phyloP scores from a whole-genome alignment of 1,284 basidiomycete genomes.

The Entoloma clypeatum region DNA sequence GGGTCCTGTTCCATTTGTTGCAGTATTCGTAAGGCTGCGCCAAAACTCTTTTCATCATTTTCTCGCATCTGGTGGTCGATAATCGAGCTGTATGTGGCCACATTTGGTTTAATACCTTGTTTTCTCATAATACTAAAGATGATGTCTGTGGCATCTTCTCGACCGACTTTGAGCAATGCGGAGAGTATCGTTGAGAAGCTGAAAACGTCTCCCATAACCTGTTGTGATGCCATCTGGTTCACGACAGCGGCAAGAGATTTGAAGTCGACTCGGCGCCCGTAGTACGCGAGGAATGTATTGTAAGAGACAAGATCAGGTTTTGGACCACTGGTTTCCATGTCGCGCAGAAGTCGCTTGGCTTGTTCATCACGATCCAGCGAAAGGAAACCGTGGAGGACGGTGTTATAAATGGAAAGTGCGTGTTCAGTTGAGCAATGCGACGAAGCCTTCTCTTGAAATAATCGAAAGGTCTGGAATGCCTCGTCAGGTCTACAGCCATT shows the following conservation, averaged over 20 bases:
- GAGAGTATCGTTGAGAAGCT: constrained; percentile 80
- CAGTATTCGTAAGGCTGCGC: constrained; percentile 62
- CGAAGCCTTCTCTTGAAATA: constrained; percentile 39
- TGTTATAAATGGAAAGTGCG: constrained; percentile 55
- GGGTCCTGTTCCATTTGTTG: constrained; percentile 65
- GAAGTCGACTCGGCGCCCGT: constrained; percentile 59
- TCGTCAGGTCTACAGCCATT: constrained; percentile 40
- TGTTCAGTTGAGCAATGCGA: constrained; percentile 23
- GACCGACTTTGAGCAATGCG: constrained; percentile 64
- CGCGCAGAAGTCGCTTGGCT: constrained; percentile 44
- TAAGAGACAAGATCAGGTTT: constrained; percentile 69
- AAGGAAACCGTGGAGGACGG: constrained; percentile 60
- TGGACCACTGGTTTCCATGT: constrained; percentile 50
- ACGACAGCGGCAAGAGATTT: constrained; percentile 53
- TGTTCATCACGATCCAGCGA: constrained; percentile 36
- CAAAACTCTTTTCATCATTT: constrained; percentile 49
- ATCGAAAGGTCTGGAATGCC: constrained; percentile 47
- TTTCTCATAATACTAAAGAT: constrained; percentile 68
- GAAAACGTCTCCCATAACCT: constrained; percentile 66
- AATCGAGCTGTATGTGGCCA: constrained; percentile 70
- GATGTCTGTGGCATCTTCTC: constrained; percentile 58
- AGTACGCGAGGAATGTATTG: constrained; percentile 73
- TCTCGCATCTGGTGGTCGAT: constrained; percentile 67
- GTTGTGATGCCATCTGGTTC: constrained; percentile 48
- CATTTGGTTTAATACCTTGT: constrained; percentile 70